Conservation (phyloP, 2,329 filamentous ascomycete species). For the Nemania serpens region DNA sequence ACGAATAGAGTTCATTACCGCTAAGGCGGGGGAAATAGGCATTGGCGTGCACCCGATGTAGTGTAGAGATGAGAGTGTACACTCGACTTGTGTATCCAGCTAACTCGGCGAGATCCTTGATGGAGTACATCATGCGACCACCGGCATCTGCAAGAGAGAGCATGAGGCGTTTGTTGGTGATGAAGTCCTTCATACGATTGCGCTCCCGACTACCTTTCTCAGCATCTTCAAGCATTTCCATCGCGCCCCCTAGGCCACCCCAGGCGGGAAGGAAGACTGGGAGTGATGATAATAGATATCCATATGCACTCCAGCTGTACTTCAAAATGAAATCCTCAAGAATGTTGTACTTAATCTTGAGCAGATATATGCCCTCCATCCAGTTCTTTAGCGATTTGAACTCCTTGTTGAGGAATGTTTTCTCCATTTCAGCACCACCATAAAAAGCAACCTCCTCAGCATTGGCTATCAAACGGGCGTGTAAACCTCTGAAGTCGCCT, state of each 20-base stretch:
- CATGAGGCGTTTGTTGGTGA: slow-evolving; percentile 99
- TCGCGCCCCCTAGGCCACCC: slow-evolving; percentile 78
- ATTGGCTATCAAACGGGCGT: slow-evolving; percentile 91
- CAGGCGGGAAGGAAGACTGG: slow-evolving; percentile 94
- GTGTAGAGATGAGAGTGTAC: slow-evolving; percentile 91
- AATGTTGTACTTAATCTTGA: slow-evolving; percentile 98
- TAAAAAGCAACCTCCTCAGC: slow-evolving; percentile 98
- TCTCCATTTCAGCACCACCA: slow-evolving; percentile 92
- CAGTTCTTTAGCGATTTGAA: slow-evolving; percentile 92
- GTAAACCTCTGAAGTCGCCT: slow-evolving; percentile 89
- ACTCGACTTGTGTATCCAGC: slow-evolving; percentile 96
- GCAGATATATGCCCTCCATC: slow-evolving; percentile 98
- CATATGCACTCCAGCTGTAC: slow-evolving; percentile 98
- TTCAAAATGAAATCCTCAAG: slow-evolving; percentile 97
- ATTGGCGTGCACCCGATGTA: slow-evolving; percentile 90
- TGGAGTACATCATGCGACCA: slow-evolving; percentile 98
- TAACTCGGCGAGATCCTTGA: slow-evolving; percentile 95
- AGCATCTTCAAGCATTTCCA: slow-evolving; percentile 63
- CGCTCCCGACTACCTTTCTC: slow-evolving; percentile 69
- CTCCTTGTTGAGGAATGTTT: slow-evolving; percentile 86
- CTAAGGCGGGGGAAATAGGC: slow-evolving; percentile 76
- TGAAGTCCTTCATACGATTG: slow-evolving; percentile 95
- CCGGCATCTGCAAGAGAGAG: slow-evolving; percentile 94
- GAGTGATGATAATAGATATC: slow-evolving; percentile 89
- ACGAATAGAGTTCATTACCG: slow-evolving; percentile 79